A percentile compares a stretch with the other conserved stretches of the same genome.
phyloP scores from a whole-genome alignment of 2,329 filamentous ascomycete genomes.

The Metarhizium guizhouense region DNA sequence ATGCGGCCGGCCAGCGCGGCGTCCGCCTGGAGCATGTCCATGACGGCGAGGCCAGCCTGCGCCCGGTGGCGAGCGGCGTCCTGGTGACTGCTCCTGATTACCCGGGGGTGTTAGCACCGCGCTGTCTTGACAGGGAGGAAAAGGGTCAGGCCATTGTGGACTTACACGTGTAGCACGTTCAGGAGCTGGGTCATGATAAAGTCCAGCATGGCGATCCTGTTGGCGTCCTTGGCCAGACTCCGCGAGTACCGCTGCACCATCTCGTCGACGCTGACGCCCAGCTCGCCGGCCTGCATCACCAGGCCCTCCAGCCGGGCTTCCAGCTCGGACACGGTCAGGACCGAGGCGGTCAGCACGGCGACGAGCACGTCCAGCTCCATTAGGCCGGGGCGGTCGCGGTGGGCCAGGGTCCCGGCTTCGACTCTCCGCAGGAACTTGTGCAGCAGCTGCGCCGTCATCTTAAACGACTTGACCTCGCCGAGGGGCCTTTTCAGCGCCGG shows the following conservation, averaged over 20 bases:
- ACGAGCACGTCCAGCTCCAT: slow-evolving; percentile 11
- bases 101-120: too few species aligned
- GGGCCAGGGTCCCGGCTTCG: slow-evolving; percentile 3
- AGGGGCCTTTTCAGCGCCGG: slow-evolving; percentile 2
- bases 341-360: slow-evolving; percentile 8
- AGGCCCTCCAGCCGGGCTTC: slow-evolving; percentile 7
- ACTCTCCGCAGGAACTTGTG: slow-evolving; percentile 10
- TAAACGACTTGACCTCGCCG: slow-evolving; percentile 6
- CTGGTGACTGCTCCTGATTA: slow-evolving; percentile 5
- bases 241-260: slow-evolving; percentile 3
- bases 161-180: slow-evolving; percentile 10
- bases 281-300: neutral
- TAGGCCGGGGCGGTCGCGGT: slow-evolving; percentile 5
- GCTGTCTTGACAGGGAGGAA: too few species aligned
- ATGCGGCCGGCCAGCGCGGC: slow-evolving; percentile 7
- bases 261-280: slow-evolving; percentile 1
- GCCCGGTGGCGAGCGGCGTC: slow-evolving; percentile 7
- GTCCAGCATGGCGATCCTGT: slow-evolving; percentile 9
- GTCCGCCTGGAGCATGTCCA: slow-evolving; percentile 9
- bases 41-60: slow-evolving; percentile 4
- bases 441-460: slow-evolving; percentile 9
- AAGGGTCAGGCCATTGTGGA: neutral
- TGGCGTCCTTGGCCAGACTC: slow-evolving; percentile 5
- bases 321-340: slow-evolving; percentile 11
- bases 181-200: slow-evolving; percentile 9